Evolutionary conservation across 1,284 basidiomycete species (phyloP), one percentile per base, ranked within the genome.

Genomic region (Anthracocystis setariae): DNA sequence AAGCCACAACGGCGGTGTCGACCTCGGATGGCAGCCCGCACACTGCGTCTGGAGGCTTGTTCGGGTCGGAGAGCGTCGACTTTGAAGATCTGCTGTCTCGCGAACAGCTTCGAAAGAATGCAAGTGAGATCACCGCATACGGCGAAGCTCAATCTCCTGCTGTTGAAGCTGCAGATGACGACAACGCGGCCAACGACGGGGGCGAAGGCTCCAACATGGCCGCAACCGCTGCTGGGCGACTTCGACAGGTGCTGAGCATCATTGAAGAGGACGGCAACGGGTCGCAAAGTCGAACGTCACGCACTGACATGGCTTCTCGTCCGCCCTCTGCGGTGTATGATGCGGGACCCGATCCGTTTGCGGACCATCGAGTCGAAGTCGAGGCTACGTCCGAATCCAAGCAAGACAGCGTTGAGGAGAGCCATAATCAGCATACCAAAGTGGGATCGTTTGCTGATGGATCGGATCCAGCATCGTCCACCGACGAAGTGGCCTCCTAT

Each of bases 221-320:
- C 2, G 39, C 57, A n/a, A 57, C 61, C 2, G 69, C 67, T 15
- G 58, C 64, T 2, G 53, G 51, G 5, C 33, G 70, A 27, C 50
- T 74, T 3, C 56, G 72, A 15, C 63, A 76, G 23, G 70, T 69
- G 20, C 57, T 76, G 3, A 76, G 74, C 42, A 67, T 73, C 35
- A 74, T 74, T 13, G 64, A 76, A 5, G 67, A 76, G 29, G 70
- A 72, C 25, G 27, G 37, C 4, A 56, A 52, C 18, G 58, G 64
- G 9, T 57, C 57, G 40, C 24, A 52, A 17, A 67, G 58, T 46
- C 55, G 40, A 27, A 58, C 64, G 0, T 48, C 44, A 23, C 40
- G 20, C 12, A 8, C 40, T 12, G 40, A 42, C 21, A 8, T 3
- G 17, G 38, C 43, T 8, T 29, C 43, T 10, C 46, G 64, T 44